A percentile compares a stretch with the other conserved stretches of the same genome.
Conservation (phyloP, 2,329 filamentous ascomycete genomes). For the Ophiobolus disseminans region DNA sequence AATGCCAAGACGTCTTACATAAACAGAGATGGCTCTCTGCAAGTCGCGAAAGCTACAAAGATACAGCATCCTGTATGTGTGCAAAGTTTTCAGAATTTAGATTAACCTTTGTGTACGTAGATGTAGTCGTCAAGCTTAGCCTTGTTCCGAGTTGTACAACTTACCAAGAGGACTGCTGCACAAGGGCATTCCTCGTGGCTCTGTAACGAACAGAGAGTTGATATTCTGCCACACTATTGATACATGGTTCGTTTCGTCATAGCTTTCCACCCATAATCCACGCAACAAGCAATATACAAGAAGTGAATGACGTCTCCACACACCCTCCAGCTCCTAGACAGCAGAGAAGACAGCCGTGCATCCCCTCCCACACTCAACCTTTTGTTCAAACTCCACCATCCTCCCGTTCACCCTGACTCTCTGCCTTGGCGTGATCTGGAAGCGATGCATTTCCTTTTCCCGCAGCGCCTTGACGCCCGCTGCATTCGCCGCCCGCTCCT, state of each 20-base stretch:
- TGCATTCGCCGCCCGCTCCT: conserved; percentile 34
- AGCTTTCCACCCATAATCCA: too few relatives aligned
- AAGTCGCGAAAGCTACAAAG: too few relatives aligned
- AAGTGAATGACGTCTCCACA: background rate
- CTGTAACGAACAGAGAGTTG: too few relatives aligned
- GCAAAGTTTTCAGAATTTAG: too few relatives aligned
- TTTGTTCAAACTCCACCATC: conserved; percentile 80
- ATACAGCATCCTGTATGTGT: too few relatives aligned
- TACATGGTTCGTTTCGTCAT: too few relatives aligned
- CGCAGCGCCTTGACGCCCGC: conserved; percentile 54
- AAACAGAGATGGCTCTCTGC: background rate
- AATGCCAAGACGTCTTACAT: conserved; percentile 2
- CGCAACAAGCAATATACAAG: conserved; percentile 1
- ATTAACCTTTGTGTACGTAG: too few relatives aligned
- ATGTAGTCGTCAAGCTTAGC: too few relatives aligned
- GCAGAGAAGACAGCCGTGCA: conserved; percentile 66
- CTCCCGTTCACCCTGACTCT: conserved; percentile 73
- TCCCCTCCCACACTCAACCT: conserved; percentile 82
- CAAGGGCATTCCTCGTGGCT: too few relatives aligned
- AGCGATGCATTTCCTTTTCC: conserved; percentile 72
- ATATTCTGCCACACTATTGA: too few relatives aligned
- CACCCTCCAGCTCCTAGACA: background rate
- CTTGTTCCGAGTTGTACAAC: too few relatives aligned
- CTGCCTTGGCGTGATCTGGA: conserved; percentile 80
- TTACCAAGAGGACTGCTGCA: too few relatives aligned